Evolutionary conservation across 2,329 filamentous ascomycete genomes (phyloP).

Genomic region (Colletotrichum horii): DNA sequence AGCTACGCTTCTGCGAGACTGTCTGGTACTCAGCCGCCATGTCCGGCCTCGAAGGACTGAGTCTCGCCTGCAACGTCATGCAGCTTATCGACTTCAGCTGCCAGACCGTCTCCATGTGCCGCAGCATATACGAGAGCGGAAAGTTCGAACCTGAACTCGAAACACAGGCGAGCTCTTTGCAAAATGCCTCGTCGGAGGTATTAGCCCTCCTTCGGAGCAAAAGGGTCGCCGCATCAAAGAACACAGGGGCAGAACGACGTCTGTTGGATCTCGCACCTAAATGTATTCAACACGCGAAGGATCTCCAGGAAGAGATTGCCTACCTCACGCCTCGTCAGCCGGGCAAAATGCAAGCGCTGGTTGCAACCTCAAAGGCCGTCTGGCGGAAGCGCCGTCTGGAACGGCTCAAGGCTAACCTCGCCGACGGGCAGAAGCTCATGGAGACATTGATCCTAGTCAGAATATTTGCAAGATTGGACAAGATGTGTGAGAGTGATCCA

Average conservation of each 20-base stretch:
- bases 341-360: neutral
- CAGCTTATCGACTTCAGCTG: neutral
- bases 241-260: neutral
- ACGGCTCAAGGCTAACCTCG: neutral
- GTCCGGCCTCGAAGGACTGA: neutral
- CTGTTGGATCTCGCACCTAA: neutral
- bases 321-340: neutral
- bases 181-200: neutral
- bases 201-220: fast-evolving
- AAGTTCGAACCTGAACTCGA: neutral
- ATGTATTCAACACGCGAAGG: neutral
- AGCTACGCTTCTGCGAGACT: neutral
- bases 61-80: neutral
- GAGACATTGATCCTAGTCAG: neutral
- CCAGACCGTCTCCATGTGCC: neutral
- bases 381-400: neutral
- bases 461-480: neutral
- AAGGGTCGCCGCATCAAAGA: neutral
- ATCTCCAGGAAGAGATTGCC: neutral
- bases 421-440: neutral
- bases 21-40: neutral
- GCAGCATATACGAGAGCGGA: neutral
- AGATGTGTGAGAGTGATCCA: neutral
- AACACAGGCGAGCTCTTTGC: neutral
- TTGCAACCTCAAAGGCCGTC: neutral